These are phyloP conservation scores for Neurospora sp. DNA, from an alignment of 495 filamentous ascomycete genomes.

Conservation along the genomic window DNA sequence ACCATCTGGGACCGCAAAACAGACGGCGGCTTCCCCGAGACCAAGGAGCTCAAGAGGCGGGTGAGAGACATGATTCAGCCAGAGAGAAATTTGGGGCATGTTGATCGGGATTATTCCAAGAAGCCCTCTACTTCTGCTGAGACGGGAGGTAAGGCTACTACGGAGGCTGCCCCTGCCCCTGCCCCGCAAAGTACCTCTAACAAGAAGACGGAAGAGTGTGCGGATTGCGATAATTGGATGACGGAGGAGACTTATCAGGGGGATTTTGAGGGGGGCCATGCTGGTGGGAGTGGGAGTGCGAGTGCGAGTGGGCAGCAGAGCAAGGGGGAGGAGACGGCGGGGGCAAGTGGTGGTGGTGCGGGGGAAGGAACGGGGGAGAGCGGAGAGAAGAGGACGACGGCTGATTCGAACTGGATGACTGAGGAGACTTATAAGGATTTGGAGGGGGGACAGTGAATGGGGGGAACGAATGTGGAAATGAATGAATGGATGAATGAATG, in stretches of 20 bases:
- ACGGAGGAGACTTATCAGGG: neutral
- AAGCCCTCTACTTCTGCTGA: neutral
- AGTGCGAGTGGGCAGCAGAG: neutral
- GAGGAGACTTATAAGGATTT: neutral
- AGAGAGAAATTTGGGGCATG: slow-evolving; percentile 67
- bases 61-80: slow-evolving; percentile 81
- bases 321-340: neutral
- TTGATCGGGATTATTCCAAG: slow-evolving; percentile 43
- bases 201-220: neutral
- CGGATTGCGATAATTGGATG: neutral
- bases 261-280: neutral
- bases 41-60: slow-evolving; percentile 80
- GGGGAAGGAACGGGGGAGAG: neutral
- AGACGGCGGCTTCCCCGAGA: slow-evolving; percentile 87
- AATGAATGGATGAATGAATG: neutral
- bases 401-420: neutral
- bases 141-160: neutral
- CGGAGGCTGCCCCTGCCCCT: neutral
- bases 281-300: neutral
- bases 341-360: neutral
- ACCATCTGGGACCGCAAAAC: slow-evolving; percentile 81
- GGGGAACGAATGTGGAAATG: neutral
- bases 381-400: neutral
- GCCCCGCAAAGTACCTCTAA: neutral
- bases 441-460: neutral